Conservation (phyloP, 1,284 basidiomycete species). For the Marasmius fiardii region DNA sequence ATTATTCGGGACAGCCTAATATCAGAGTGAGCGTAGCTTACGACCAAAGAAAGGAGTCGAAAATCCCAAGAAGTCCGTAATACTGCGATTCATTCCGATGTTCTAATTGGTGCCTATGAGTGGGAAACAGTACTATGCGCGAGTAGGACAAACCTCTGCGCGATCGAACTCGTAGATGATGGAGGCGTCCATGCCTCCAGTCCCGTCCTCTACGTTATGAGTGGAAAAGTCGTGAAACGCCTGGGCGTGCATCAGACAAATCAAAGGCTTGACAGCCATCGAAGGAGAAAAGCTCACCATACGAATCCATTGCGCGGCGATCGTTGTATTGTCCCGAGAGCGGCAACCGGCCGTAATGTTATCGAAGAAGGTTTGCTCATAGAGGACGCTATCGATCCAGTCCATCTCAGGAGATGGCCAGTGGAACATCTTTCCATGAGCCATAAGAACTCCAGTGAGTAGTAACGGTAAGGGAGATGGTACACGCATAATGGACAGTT, state of each 20-base stretch:
- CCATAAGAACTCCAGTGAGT: background rate
- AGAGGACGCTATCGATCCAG: background rate
- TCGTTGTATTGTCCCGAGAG: background rate
- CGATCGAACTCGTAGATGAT: slow-evolving; percentile 32
- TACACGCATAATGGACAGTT: too few relatives aligned
- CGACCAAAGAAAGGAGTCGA: slow-evolving; percentile 20
- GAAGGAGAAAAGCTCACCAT: background rate
- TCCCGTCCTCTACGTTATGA: slow-evolving; percentile 30
- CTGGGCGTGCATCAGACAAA: slow-evolving; percentile 14
- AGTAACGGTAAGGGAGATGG: too few relatives aligned
- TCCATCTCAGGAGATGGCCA: background rate
- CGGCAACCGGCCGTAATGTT: background rate
- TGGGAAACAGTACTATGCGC: background rate
- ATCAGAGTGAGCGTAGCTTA: background rate
- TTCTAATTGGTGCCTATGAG: slow-evolving; percentile 29
- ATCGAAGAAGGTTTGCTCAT: background rate
- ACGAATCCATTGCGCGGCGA: background rate
- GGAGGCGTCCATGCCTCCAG: slow-evolving; percentile 34
- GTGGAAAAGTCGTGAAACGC: slow-evolving; percentile 38
- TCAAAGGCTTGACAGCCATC: background rate
- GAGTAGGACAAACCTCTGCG: slow-evolving; percentile 23
- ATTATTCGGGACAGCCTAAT: background rate
- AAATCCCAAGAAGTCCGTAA: slow-evolving; percentile 36
- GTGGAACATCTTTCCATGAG: background rate
- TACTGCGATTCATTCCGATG: slow-evolving; percentile 33